These are phyloP conservation scores for Penicillium sp. DNA, from an alignment of 2,329 filamentous ascomycete genomes.

Conservation along the genomic window DNA sequence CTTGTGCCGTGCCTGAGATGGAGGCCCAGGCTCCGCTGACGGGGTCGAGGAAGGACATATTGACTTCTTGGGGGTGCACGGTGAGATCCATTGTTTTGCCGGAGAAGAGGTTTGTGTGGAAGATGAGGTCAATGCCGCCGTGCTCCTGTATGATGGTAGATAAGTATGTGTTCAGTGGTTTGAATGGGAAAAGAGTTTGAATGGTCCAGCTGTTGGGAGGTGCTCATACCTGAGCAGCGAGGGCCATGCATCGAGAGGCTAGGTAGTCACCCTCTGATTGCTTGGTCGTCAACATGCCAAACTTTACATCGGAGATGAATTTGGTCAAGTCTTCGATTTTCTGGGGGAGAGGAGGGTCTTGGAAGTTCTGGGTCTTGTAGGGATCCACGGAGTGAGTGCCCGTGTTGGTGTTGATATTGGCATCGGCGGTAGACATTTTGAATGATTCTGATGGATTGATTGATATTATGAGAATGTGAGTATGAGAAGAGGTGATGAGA, in stretches of 20 bases:
- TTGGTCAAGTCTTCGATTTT: constrained; percentile 70
- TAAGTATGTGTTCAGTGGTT: background rate
- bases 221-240: constrained; percentile 66
- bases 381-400: constrained; percentile 67
- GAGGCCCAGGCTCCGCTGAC: constrained; percentile 80
- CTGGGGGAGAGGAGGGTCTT: constrained; percentile 66
- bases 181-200: background rate
- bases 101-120: constrained; percentile 87
- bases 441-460: background rate
- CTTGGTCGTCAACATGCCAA: constrained; percentile 83
- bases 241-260: constrained; percentile 79
- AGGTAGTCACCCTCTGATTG: constrained; percentile 60
- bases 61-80: constrained; percentile 65
- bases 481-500: background rate
- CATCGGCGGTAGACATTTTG: constrained; percentile 25
- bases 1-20: constrained; percentile 66
- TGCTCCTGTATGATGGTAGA: constrained; percentile 55
- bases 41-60: constrained; percentile 73
- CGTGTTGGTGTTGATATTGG: constrained; percentile 55
- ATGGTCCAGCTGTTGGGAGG: background rate
- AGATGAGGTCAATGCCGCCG: constrained; percentile 75
- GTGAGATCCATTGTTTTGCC: constrained; percentile 80
- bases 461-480: background rate
- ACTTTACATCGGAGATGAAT: constrained; percentile 72
- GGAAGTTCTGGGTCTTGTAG: constrained; percentile 72